Evolutionary conservation across 371 early-diverging fungal genomes (phyloP), one percentile per base, ranked within the genome.

Genomic region (Lichtheimia corymbifera): DNA sequence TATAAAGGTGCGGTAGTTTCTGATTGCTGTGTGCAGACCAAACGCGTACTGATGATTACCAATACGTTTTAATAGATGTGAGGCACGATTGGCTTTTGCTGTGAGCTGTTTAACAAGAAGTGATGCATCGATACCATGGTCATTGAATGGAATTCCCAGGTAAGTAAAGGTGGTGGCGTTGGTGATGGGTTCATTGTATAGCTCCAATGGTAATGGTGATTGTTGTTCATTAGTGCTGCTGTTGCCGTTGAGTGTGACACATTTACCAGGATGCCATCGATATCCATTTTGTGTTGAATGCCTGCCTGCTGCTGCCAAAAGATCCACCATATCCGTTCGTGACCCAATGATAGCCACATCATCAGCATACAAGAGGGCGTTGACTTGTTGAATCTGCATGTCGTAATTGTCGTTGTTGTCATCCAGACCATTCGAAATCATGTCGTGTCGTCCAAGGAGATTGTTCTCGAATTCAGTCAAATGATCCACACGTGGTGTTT

Each of bases 211-310:
- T 35, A 35, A 1, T 59, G 14, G 1, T 20, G n/a, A n/a, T n/a
- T n/a, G n/a, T n/a, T n/a, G n/a, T 3, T 14, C 41, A 41, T 11
- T 59, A 11, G 3, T 15, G 49, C 15, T 27, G 3, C n/a, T 28
- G 17, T 1, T 54, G 14, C 1, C 4, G 22, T 50, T n/a, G 51
- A 18, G 3, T 5, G 50, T 5, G 49, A 54, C 60, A 44, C 61
- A 68, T 58, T 68, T 68, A 24, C 15, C 53, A 0, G 64, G 64
- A 14, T 55, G 63, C 61, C 64, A 64, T 5, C 41, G 61, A 25
- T 68, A 68, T 7, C 64, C 64, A 5, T 54, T 15, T 43, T 53
- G 44, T 11, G 30, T 25, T 12, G 52, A 44, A 45, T 68, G 64
- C 0, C 22, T 24, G 24, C 58, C 59, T 4, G 51, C 53, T 17